These are phyloP conservation scores for Pseudodiploospora longispora DNA, from an alignment of 2,329 filamentous ascomycete genomes.

Conservation along the genomic window DNA sequence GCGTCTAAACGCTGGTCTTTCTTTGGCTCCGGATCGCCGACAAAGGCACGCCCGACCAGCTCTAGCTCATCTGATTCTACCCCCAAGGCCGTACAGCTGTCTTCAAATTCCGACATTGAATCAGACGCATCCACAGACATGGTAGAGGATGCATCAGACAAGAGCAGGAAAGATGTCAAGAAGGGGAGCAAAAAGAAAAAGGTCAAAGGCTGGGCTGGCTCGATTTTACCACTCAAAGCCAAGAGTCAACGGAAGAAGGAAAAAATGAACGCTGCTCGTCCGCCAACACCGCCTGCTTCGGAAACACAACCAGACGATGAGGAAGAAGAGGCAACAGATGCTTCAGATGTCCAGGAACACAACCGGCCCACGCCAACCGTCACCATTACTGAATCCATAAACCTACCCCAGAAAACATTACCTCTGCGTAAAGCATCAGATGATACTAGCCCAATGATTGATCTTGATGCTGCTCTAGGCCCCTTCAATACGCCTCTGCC, in stretches of 20 bases:
- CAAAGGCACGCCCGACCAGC: conserved; percentile 38
- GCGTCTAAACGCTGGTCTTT: conserved; percentile 54
- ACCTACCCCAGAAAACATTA: conserved; percentile 17
- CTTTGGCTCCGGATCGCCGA: conserved; percentile 43
- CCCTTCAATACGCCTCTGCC: conserved; percentile 77
- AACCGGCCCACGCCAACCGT: conserved; percentile 29
- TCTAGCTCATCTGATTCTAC: conserved; percentile 36
- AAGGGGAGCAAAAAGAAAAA: conserved; percentile 49
- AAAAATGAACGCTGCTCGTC: conserved; percentile 30
- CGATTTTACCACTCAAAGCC: conserved; percentile 56
- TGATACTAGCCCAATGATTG: conserved; percentile 73
- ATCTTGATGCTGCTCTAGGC: conserved; percentile 86
- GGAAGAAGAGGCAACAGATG: conserved; percentile 19
- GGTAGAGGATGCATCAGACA: conserved; percentile 12
- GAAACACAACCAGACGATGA: conserved; percentile 19
- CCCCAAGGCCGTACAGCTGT: conserved; percentile 18
- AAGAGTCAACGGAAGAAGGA: conserved; percentile 40
- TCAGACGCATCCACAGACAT: conserved; percentile 20
- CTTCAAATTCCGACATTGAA: conserved; percentile 29
- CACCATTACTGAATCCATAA: conserved; percentile 32
- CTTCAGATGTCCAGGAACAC: conserved; percentile 12
- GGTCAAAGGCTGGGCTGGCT: conserved; percentile 65
- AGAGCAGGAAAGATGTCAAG: conserved; percentile 23
- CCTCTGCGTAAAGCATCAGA: conserved; percentile 39
- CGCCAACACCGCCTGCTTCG: conserved; percentile 39